These are phyloP conservation scores for Lachancea dasiensis DNA, from an alignment of 805 yeast genomes.

Conservation along the genomic window DNA sequence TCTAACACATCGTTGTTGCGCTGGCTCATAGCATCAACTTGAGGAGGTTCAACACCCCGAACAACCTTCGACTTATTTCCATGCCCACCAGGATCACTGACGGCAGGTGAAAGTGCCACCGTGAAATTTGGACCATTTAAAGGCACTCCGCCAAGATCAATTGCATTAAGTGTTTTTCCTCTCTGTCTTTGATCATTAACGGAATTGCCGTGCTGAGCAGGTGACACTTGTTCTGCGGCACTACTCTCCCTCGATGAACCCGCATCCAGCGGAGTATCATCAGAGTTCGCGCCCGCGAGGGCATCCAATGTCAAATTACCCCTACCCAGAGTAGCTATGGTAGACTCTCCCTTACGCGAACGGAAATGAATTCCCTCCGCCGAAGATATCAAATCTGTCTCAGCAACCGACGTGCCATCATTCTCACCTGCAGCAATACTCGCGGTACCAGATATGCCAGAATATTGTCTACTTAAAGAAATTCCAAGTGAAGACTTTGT, in stretches of 20 bases:
- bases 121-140: too few species aligned
- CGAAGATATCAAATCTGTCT: constrained; percentile 18
- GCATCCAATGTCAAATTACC: constrained; percentile 45
- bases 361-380: constrained; percentile 26
- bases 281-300: constrained; percentile 11
- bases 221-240: not conserved
- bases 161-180: constrained; percentile 1
- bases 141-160: not conserved
- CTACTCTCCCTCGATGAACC: not conserved
- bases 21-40: not conserved
- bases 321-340: constrained; percentile 46
- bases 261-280: constrained; percentile 3
- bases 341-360: constrained; percentile 38
- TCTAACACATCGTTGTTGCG: constrained; percentile 22
- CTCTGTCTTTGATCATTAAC: not conserved
- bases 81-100: constrained; percentile 3
- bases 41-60: not conserved
- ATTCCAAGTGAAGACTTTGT: not conserved
- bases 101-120: constrained; percentile 4
- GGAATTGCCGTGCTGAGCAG: not conserved
- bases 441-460: constrained; percentile 3
- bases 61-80: not conserved
- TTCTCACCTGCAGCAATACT: constrained; percentile 6
- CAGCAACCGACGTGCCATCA: constrained; percentile 4
- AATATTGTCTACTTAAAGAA: not conserved